These are phyloP conservation scores for Dispira parvispora DNA, from an alignment of 192 early-diverging fungal species.

Conservation along the genomic window DNA sequence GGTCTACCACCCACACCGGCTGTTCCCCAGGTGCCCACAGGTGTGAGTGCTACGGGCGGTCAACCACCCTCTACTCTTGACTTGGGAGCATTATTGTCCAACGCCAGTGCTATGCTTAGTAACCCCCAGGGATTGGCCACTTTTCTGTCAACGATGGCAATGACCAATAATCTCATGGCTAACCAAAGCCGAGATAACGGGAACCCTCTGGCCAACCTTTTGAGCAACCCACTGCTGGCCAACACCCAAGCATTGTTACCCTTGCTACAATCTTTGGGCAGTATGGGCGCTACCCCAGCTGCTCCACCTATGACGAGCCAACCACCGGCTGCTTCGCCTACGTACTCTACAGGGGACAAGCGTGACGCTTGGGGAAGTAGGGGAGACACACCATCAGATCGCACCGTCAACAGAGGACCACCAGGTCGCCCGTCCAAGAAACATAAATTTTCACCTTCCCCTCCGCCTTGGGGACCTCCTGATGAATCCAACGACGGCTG, in stretches of 20 bases:
- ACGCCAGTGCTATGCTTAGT: neutral
- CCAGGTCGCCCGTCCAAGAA: neutral
- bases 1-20: neutral
- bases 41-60: neutral
- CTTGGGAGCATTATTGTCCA: neutral
- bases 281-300: neutral
- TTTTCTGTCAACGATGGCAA: neutral
- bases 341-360: neutral
- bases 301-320: neutral
- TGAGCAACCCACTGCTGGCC: neutral
- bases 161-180: neutral
- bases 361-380: neutral
- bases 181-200: neutral
- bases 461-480: neutral
- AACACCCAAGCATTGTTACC: neutral
- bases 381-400: neutral
- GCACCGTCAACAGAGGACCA: neutral
- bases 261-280: neutral
- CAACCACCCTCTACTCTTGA: neutral
- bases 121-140: neutral
- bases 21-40: neutral
- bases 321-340: neutral
- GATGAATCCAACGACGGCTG: neutral
- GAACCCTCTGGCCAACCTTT: neutral
- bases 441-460: too few relatives aligned